phyloP scores from a whole-genome alignment of 345 rosid genomes.

The Gossypium stocksii region DNA sequence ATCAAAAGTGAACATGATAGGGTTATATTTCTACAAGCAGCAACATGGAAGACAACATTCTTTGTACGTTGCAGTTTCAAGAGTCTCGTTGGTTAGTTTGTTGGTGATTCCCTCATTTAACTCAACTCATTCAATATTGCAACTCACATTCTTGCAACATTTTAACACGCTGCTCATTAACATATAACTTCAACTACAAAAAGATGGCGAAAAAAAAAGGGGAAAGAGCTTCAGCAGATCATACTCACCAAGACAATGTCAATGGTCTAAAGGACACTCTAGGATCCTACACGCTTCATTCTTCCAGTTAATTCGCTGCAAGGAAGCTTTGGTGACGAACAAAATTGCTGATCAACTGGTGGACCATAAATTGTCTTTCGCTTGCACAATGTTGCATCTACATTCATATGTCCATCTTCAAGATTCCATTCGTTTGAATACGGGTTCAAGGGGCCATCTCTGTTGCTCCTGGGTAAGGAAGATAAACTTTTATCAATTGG shows the following conservation, averaged over 20 bases:
- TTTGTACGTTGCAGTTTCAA: conserved; percentile 14
- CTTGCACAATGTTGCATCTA: conserved; percentile 29
- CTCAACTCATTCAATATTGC: conserved; percentile 28
- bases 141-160: conserved; percentile 20
- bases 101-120: conserved; percentile 16
- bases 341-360: conserved; percentile 26
- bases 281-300: conserved; percentile 30
- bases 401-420: conserved; percentile 11
- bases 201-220: background rate
- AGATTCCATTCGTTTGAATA: conserved; percentile 18
- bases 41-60: background rate
- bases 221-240: conserved; percentile 14
- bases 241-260: conserved; percentile 19
- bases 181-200: conserved; percentile 9
- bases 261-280: conserved; percentile 22
- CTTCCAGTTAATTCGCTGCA: conserved; percentile 21
- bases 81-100: conserved; percentile 14
- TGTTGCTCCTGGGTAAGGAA: conserved; percentile 11
- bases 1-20: background rate
- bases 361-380: conserved; percentile 30
- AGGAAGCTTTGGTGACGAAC: conserved; percentile 34
- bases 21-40: conserved; percentile 16
- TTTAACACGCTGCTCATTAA: conserved; percentile 21
- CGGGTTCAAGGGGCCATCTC: conserved; percentile 14
- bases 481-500: conserved; percentile 13